Conservation (phyloP, 2,329 filamentous ascomycete species). For the Dothidotthia symphoricarpi region DNA sequence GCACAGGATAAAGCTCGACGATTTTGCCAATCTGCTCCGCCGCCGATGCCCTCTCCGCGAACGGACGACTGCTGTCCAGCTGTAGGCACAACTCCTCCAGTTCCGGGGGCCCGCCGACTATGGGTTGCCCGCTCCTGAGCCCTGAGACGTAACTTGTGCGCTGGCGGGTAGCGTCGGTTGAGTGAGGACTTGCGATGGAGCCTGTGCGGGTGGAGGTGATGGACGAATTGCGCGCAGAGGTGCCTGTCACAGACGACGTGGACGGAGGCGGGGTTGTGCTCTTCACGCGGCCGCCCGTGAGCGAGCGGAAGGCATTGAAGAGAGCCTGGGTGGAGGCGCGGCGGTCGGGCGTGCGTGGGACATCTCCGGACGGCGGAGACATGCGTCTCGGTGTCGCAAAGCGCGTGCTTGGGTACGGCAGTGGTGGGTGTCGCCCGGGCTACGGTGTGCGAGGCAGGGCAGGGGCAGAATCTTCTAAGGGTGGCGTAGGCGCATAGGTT, state of each 20-base stretch:
- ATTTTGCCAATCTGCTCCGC: conserved; percentile 36
- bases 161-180: conserved; percentile 29
- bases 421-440: neutral
- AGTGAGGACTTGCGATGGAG: conserved; percentile 21
- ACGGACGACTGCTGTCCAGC: conserved; percentile 24
- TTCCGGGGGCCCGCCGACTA: conserved; percentile 41
- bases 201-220: conserved; percentile 23
- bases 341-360: conserved; percentile 39
- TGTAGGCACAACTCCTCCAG: conserved; percentile 34
- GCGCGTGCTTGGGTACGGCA: conserved; percentile 3
- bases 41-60: conserved; percentile 32
- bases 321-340: conserved; percentile 41
- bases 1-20: conserved; percentile 37
- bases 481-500: conserved; percentile 19
- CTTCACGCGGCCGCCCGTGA: conserved; percentile 39
- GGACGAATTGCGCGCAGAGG: conserved; percentile 32
- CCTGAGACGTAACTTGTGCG: conserved; percentile 25
- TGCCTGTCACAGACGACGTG: conserved; percentile 30
- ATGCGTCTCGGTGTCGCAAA: conserved; percentile 26
- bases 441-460: conserved; percentile 3
- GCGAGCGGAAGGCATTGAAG: conserved; percentile 39
- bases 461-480: conserved; percentile 8
- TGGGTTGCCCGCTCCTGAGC: conserved; percentile 17
- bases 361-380: conserved; percentile 40
- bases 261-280: conserved; percentile 35